phyloP scores from a whole-genome alignment of 2,329 filamentous ascomycete species.

The Thielaviopsis cerberus region DNA sequence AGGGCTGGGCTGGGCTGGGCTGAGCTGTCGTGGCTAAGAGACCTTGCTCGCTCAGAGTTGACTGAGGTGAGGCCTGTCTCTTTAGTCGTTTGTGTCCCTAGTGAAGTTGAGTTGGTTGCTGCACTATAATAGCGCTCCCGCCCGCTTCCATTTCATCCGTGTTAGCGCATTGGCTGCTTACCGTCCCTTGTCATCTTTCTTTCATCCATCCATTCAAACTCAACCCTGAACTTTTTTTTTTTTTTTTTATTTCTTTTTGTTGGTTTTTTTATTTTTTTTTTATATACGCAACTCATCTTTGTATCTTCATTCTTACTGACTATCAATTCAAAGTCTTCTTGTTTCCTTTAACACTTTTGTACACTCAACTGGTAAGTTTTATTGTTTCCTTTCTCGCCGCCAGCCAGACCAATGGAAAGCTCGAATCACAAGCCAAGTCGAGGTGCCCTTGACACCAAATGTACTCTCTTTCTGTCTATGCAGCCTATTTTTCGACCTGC shows the following conservation, averaged over 20 bases:
- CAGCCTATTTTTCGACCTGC: neutral
- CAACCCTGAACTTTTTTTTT: neutral
- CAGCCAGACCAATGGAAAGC: neutral
- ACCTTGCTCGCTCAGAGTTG: neutral
- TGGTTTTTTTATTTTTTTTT: neutral
- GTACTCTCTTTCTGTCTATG: neutral
- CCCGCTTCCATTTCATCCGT: neutral
- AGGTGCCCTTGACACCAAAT: neutral
- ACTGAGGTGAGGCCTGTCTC: neutral
- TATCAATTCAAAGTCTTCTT: no score
- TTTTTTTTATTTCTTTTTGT: neutral
- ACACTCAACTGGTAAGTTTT: neutral
- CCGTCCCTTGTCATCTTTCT: neutral
- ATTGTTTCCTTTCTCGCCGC: neutral
- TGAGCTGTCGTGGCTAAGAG: neutral
- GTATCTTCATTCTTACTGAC: neutral
- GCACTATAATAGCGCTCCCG: neutral
- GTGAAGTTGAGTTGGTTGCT: neutral
- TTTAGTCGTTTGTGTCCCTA: neutral
- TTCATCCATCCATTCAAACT: neutral
- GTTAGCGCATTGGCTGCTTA: conserved; percentile 1
- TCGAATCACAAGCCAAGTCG: neutral
- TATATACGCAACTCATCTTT: no score
- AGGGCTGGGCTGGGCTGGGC: neutral
- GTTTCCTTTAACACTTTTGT: neutral